Evolutionary conservation across 441 rosid species (phyloP).

Genomic region (Populus hybrid): DNA sequence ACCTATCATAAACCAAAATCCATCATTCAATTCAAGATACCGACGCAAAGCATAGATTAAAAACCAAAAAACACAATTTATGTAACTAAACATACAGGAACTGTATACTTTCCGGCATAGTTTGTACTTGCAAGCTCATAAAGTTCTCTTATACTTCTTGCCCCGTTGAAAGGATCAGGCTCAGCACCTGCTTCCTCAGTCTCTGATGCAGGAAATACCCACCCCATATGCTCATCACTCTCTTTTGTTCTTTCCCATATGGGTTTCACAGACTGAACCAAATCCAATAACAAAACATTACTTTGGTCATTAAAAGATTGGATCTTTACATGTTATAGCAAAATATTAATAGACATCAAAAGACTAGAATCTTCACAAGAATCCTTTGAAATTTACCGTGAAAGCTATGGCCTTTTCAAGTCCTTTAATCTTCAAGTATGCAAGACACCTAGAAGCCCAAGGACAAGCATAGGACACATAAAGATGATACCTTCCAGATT

Average conservation of each 20-base stretch:
- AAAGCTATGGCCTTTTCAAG: slow-evolving; percentile 71
- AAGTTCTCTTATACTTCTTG: slow-evolving; percentile 65
- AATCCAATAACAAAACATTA: slow-evolving; percentile 7
- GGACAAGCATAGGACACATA: slow-evolving; percentile 96
- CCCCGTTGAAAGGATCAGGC: slow-evolving; percentile 64
- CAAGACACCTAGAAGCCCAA: slow-evolving; percentile 89
- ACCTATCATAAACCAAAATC: slow-evolving; percentile 41
- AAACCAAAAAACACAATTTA: neutral
- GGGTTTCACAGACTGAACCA: slow-evolving; percentile 65
- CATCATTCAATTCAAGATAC: slow-evolving; percentile 1
- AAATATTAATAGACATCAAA: slow-evolving; percentile 10
- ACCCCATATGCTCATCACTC: slow-evolving; percentile 84
- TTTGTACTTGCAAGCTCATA: slow-evolving; percentile 75
- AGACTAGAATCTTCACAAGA: slow-evolving; percentile 4
- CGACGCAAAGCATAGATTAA: slow-evolving; percentile 5
- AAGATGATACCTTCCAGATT: slow-evolving; percentile 88
- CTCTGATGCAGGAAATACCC: slow-evolving; percentile 67
- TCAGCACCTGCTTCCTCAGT: slow-evolving; percentile 76
- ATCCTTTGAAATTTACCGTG: slow-evolving; percentile 40
- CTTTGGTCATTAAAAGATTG: neutral
- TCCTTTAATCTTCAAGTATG: slow-evolving; percentile 78
- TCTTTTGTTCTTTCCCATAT: slow-evolving; percentile 88
- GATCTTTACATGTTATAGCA: neutral
- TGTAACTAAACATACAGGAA: slow-evolving; percentile 63
- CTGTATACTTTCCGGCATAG: slow-evolving; percentile 73